Evolutionary conservation across 176 grass and related monocot genomes (phyloP).

Genomic region (Pharus latifolius): DNA sequence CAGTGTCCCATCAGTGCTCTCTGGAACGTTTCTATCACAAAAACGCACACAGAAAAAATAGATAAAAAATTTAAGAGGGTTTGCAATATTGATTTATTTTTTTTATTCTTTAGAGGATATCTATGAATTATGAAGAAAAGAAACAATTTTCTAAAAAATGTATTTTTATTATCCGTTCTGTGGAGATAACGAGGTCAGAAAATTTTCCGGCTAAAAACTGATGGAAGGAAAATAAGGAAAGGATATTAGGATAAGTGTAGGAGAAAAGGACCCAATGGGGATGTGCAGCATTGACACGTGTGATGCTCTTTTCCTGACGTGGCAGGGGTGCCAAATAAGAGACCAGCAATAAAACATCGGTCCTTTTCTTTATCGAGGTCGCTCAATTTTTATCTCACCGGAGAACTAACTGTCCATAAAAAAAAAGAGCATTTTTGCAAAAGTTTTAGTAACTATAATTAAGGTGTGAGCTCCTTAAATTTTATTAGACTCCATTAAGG

Average conservation of each 20-base stretch:
- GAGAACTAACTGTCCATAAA: too few species aligned
- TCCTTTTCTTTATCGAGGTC: not conserved
- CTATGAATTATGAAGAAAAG: not conserved
- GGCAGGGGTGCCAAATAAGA: not conserved
- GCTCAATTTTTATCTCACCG: too few species aligned
- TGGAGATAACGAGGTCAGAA: slow-evolving; percentile 23
- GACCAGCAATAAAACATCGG: not conserved
- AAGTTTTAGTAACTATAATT: too few species aligned
- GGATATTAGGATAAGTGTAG: slow-evolving; percentile 28
- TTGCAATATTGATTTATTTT: not conserved
- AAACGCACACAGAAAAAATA: too few species aligned
- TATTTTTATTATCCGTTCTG: slow-evolving; percentile 3
- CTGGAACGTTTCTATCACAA: too few species aligned
- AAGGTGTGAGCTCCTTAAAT: too few species aligned
- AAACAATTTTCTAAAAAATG: not conserved
- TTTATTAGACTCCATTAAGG: too few species aligned
- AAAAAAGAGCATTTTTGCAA: too few species aligned
- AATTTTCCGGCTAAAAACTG: slow-evolving; percentile 3
- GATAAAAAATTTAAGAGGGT: too few species aligned
- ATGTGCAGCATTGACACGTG: not conserved
- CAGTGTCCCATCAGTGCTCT: too few species aligned
- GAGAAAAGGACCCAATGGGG: not conserved
- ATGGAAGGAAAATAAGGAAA: not conserved
- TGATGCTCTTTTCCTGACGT: slow-evolving; percentile 6
- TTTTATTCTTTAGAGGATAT: not conserved